Conservation (phyloP, 176 grass and related monocot genomes). For the Paspalum notatum region DNA sequence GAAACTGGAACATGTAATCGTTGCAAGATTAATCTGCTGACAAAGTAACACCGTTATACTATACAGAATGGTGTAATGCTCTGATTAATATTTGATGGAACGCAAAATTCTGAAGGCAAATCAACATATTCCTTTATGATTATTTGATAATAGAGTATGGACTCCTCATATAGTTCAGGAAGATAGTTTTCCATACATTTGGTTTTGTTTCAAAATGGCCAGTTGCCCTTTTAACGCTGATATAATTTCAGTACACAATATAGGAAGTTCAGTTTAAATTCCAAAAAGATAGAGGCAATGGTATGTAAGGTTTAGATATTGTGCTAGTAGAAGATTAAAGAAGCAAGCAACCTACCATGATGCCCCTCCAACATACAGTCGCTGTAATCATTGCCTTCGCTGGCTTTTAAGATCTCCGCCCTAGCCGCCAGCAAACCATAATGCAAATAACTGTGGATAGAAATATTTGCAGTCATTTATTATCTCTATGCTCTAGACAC, state of each 20-base stretch:
- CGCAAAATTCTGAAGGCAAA: constrained; percentile 15
- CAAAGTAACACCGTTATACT: constrained; percentile 7
- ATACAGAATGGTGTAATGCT: neutral
- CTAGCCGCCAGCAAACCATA: constrained; percentile 95
- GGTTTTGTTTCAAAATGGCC: constrained; percentile 20
- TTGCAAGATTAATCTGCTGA: constrained; percentile 17
- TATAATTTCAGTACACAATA: constrained; percentile 23
- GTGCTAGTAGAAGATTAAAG: constrained; percentile 9
- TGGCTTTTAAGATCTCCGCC: constrained; percentile 85
- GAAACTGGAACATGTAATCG: constrained; percentile 25
- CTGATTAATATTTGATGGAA: neutral
- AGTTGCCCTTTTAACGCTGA: constrained; percentile 8
- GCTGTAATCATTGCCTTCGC: constrained; percentile 55
- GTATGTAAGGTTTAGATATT: too few species aligned
- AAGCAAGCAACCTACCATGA: constrained; percentile 59
- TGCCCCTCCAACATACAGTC: constrained; percentile 86
- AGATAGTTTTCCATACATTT: neutral
- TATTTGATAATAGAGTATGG: constrained; percentile 26
- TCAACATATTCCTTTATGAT: constrained; percentile 10
- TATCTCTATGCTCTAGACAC: constrained; percentile 5
- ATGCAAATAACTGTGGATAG: constrained; percentile 79
- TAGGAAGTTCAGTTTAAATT: constrained; percentile 34
- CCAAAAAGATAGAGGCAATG: neutral
- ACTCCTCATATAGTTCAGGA: constrained; percentile 8
- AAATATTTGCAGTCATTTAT: constrained; percentile 31